Evolutionary conservation across 805 yeast species (phyloP).

Genomic region (Metschnikowia gruessii): DNA sequence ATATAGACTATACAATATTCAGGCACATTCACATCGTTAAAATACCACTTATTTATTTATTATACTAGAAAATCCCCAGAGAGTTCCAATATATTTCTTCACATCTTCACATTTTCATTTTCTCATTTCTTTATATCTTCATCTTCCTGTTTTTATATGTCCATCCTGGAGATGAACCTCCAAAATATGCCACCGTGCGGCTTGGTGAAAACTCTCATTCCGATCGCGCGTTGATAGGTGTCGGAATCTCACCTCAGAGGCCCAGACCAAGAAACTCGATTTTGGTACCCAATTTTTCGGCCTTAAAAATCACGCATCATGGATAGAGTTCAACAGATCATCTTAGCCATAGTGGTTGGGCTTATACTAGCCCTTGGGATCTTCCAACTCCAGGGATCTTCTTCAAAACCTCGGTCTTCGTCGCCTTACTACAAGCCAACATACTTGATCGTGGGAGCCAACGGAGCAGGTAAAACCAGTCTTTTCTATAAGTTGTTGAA

Average conservation of each 20-base stretch:
- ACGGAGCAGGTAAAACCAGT: conserved; percentile 64
- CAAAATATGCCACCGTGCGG: no score
- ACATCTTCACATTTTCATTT: no score
- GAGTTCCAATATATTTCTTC: no score
- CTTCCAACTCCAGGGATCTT: conserved; percentile 7
- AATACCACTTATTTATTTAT: no score
- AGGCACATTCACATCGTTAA: no score
- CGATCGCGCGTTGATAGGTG: no score
- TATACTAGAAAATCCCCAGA: no score
- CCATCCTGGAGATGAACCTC: no score
- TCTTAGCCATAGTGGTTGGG: conserved; percentile 18
- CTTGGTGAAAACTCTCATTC: no score
- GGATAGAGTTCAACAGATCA: conserved; percentile 17
- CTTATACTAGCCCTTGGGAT: conserved; percentile 14
- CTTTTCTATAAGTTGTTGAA: conserved; percentile 39
- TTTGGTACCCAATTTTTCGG: neutral
- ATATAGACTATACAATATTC: no score
- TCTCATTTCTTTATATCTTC: no score
- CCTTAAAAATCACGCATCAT: conserved; percentile 1
- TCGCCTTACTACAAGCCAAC: conserved; percentile 44
- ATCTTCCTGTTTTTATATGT: no score
- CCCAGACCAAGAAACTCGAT: neutral
- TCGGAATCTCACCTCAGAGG: neutral
- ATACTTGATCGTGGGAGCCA: conserved; percentile 61
- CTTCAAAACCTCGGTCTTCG: conserved; percentile 2